Conservation (phyloP, 2,329 filamentous ascomycete species). For the Talaromyces marneffei region DNA sequence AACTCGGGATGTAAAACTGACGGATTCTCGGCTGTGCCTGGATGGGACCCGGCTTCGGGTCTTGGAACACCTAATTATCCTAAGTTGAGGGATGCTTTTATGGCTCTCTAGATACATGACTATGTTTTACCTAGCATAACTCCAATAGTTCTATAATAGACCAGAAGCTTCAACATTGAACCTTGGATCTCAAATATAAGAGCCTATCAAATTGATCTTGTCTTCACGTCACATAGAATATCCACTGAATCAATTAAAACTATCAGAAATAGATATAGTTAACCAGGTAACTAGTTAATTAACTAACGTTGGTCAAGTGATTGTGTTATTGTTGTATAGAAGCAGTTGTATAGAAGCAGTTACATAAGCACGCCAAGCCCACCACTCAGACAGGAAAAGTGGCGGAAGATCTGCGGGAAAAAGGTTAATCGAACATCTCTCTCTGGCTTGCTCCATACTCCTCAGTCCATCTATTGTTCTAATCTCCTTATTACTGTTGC, state of each 20-base stretch:
- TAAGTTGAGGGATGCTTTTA: constrained; percentile 9
- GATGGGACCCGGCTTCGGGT: constrained; percentile 30
- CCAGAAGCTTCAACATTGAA: background rate
- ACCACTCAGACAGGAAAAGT: background rate
- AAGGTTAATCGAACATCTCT: constrained; percentile 4
- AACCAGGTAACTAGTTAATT: too few relatives aligned
- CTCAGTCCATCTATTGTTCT: background rate
- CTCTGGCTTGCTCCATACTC: background rate
- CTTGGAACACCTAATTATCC: constrained; percentile 25
- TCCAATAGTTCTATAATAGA: background rate
- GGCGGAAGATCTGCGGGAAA: constrained; percentile 6
- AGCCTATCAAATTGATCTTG: too few relatives aligned
- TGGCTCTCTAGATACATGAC: constrained; percentile 6
- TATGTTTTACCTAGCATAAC: background rate
- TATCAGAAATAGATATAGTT: too few relatives aligned
- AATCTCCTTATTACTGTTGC: background rate
- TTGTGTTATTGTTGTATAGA: too few relatives aligned
- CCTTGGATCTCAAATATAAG: too few relatives aligned
- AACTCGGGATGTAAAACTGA: constrained; percentile 8
- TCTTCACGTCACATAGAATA: too few relatives aligned
- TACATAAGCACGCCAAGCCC: constrained; percentile 10
- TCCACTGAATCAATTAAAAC: too few relatives aligned
- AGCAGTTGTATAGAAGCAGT: background rate
- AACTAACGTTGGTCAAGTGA: too few relatives aligned
- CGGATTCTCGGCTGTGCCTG: constrained; percentile 12